Evolutionary conservation across 345 rosid species (phyloP).

Genomic region (Murraya paniculata): DNA sequence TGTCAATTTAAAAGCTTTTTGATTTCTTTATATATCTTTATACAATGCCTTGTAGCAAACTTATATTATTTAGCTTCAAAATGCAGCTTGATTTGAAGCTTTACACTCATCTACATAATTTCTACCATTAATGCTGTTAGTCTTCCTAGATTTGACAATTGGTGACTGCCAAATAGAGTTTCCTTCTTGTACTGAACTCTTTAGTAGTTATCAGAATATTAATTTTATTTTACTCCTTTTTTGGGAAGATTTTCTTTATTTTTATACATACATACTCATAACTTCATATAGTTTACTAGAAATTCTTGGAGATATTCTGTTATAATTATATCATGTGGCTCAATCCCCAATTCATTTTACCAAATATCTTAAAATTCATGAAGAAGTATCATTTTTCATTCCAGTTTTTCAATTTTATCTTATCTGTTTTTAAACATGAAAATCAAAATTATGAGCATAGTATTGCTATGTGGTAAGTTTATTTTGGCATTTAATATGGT

Average conservation of each 20-base stretch:
- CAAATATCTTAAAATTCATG: neutral
- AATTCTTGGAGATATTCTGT: neutral
- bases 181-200: neutral
- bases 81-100: neutral
- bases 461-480: neutral
- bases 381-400: neutral
- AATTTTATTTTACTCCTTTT: neutral
- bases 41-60: neutral
- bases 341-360: neutral
- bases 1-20: neutral
- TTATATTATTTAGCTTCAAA: neutral
- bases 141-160: neutral
- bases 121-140: neutral
- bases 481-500: slow-evolving; percentile 7
- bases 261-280: neutral
- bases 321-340: neutral
- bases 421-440: slow-evolving; percentile 2
- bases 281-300: neutral
- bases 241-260: neutral
- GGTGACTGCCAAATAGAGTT: neutral
- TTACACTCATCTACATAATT: neutral
- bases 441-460: neutral
- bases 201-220: neutral
- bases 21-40: neutral
- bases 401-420: slow-evolving; percentile 6